Conservation (phyloP, 148 eudicot species). For the Nyssa sinensis region DNA sequence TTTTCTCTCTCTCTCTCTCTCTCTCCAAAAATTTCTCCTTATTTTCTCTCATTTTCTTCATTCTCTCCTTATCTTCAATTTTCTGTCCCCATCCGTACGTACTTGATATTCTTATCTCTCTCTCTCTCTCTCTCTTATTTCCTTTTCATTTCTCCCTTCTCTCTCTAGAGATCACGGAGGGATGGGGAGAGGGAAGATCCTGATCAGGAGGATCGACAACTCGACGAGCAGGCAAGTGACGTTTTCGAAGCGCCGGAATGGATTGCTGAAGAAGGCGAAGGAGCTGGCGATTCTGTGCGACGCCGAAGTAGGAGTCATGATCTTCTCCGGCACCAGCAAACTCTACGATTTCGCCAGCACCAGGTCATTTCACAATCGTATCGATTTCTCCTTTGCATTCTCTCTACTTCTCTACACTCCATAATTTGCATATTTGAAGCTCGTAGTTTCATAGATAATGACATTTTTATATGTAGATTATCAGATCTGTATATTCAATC, state of each 20-base stretch:
- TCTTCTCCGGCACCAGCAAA: conserved; percentile 58
- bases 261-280: conserved; percentile 59
- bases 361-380: conserved; percentile 38
- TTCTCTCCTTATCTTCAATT: neutral
- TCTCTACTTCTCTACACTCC: no score
- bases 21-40: neutral
- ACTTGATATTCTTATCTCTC: neutral
- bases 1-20: neutral
- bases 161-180: neutral
- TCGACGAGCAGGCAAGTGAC: conserved; percentile 65
- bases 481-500: no score
- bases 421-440: no score
- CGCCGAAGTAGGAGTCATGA: conserved; percentile 61
- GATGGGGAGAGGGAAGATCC: conserved; percentile 69
- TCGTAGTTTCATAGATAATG: no score
- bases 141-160: neutral
- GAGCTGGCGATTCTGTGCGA: conserved; percentile 62
- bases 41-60: neutral
- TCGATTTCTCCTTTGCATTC: no score
- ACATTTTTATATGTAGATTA: no score
- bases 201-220: conserved; percentile 62
- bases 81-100: neutral
- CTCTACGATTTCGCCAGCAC: conserved; percentile 55
- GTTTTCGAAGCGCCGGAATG: conserved; percentile 56
- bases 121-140: neutral